Conservation (phyloP, 2,329 filamentous ascomycete genomes). For the Colletotrichum destructivum region DNA sequence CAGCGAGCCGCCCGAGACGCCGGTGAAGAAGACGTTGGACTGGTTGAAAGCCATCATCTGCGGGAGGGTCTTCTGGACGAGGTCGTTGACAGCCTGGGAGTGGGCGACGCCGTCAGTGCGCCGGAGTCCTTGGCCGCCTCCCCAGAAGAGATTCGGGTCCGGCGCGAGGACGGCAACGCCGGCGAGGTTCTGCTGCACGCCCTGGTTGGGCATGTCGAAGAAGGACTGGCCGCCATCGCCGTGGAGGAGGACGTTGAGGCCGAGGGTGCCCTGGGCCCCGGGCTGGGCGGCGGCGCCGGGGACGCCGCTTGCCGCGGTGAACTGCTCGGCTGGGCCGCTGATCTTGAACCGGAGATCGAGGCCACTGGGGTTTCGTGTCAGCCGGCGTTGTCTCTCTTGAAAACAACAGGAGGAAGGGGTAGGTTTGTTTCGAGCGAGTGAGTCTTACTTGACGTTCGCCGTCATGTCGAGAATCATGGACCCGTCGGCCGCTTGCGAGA, state of each 20-base stretch:
- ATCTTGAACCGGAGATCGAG: conserved; percentile 70
- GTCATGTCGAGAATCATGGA: conserved; percentile 70
- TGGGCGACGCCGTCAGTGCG: conserved; percentile 70
- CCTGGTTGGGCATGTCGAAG: conserved; percentile 71
- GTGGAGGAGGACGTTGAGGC: conserved; percentile 71
- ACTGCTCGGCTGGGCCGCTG: conserved; percentile 67
- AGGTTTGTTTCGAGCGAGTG: too few species aligned
- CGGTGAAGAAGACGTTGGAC: conserved; percentile 69
- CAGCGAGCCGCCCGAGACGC: conserved; percentile 69
- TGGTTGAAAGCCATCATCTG: conserved; percentile 68
- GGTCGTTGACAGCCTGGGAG: conserved; percentile 68
- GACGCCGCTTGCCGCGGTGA: conserved; percentile 65
- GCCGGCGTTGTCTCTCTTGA: background rate
- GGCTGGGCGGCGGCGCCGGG: conserved; percentile 46
- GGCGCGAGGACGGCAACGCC: conserved; percentile 70
- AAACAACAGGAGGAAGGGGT: background rate
- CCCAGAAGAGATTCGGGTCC: conserved; percentile 71
- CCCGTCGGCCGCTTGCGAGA: conserved; percentile 65
- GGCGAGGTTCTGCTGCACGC: conserved; percentile 64
- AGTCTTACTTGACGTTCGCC: conserved; percentile 65
- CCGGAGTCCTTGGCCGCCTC: conserved; percentile 65
- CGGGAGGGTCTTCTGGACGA: conserved; percentile 65
- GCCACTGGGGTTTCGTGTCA: conserved; percentile 53
- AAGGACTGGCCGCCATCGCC: conserved; percentile 73
- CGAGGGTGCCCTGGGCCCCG: conserved; percentile 55